Evolutionary conservation across 2,329 filamentous ascomycete species (phyloP).

Genomic region (Xylariaceae sp.): DNA sequence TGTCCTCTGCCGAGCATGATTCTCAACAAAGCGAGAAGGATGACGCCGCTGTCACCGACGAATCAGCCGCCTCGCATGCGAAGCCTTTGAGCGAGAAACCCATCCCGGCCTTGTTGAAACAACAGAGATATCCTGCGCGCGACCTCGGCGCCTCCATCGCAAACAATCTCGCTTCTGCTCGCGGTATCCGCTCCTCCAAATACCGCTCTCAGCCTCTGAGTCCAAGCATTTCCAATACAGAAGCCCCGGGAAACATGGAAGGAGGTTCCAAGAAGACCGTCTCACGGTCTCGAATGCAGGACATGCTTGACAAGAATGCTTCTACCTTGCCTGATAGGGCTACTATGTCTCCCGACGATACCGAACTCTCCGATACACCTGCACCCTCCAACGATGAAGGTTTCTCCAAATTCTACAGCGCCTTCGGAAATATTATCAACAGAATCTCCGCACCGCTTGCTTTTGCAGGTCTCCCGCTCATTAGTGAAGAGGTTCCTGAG

Average conservation of each 20-base stretch:
- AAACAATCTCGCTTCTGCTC: conserved; percentile 79
- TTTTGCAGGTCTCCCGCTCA: conserved; percentile 85
- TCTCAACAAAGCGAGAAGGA: conserved; percentile 37
- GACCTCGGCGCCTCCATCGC: conserved; percentile 80
- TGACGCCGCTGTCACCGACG: conserved; percentile 16
- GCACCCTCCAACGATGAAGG: conserved; percentile 59
- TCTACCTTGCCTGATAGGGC: conserved; percentile 37
- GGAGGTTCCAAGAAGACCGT: conserved; percentile 49
- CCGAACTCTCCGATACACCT: conserved; percentile 25
- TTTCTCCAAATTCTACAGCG: conserved; percentile 87
- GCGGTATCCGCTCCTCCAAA: conserved; percentile 68
- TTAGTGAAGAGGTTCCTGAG: conserved; percentile 44
- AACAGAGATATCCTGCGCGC: conserved; percentile 54
- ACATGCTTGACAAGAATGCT: conserved; percentile 50
- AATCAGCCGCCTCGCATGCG: conserved; percentile 21
- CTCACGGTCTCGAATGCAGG: conserved; percentile 51
- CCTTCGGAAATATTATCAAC: conserved; percentile 84
- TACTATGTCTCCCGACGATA: conserved; percentile 21
- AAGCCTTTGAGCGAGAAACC: conserved; percentile 28
- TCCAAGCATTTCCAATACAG: conserved; percentile 70
- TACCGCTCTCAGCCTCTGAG: conserved; percentile 61
- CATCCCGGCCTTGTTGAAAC: conserved; percentile 36
- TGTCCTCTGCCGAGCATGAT: conserved; percentile 34
- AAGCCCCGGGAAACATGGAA: conserved; percentile 67
- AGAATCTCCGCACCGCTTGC: conserved; percentile 85